Evolutionary conservation across 2,329 filamentous ascomycete species (phyloP), one percentile per base, ranked within the genome.

Genomic region (Thielaviopsis musarum): DNA sequence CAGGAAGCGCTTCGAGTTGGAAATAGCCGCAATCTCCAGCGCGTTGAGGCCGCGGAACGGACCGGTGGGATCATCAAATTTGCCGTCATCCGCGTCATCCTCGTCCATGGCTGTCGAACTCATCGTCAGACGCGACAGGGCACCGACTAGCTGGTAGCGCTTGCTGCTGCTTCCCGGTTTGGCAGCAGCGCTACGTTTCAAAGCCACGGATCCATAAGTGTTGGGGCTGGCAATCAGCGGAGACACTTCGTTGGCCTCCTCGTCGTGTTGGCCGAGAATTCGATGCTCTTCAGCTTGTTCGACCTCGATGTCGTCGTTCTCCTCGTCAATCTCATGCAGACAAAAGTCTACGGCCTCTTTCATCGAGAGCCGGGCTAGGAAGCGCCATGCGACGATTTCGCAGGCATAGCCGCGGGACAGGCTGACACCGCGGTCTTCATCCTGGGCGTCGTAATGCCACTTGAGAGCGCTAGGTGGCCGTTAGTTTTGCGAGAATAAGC

Each of bases 21-120:
- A 85, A 21, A 94, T 82, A 53, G 85, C 84, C 26, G 88, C 89
- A 66, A 95, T 91, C 68, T 95, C 89, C 17, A 97, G 76, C 1
- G 88, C 89, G 68, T 93, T 95, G 54, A 95, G 76, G 19, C 85
- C 83, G 41, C 83, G 82, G 68, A 95, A 95, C 0, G 83, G 80
- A 0, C 81, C 78, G 0, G 85, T 86, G 28, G 86, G 81, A 56
- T 87, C 80, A 7, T 80, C 76, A 12, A 79, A 75, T 5, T 74
- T 71, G 3, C 75, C 74, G 0, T 69, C 67, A 5, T 68, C 63
- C 21, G 72, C 70, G 54, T 72, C 72, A 51, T 69, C 68, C 24
- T 65, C 65, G 19, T 67, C 68, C 52, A 69, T 68, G 26, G 67
- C 64, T 12, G 73, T 69, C 64, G 73, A 72, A 66, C 71, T 75